Evolutionary conservation across 1,284 basidiomycete species (phyloP).

Genomic region (Xanthoconium separans): DNA sequence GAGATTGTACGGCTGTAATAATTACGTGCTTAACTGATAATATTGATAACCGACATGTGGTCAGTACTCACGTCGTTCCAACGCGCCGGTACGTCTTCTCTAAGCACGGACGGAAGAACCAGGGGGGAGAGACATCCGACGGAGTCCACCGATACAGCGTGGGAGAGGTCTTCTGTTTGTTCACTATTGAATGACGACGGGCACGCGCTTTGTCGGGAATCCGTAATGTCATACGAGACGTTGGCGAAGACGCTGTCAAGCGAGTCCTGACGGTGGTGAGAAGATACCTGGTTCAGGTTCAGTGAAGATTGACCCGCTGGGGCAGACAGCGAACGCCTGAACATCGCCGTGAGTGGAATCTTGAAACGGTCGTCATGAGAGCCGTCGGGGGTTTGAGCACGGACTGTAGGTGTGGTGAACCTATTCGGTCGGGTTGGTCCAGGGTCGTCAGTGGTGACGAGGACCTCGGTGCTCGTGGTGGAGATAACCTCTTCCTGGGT

Average conservation of each 20-base stretch:
- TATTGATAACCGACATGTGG: slow-evolving; percentile 12
- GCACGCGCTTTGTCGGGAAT: slow-evolving; percentile 16
- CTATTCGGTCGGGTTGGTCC: slow-evolving; percentile 4
- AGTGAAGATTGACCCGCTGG: slow-evolving; percentile 38
- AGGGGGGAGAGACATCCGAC: slow-evolving; percentile 30
- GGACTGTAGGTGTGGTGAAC: slow-evolving; percentile 18
- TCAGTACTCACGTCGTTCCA: slow-evolving; percentile 34
- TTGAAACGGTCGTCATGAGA: slow-evolving; percentile 37
- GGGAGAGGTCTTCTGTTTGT: slow-evolving; percentile 21
- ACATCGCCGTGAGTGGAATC: slow-evolving; percentile 57
- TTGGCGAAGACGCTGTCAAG: slow-evolving; percentile 32
- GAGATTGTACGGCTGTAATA: slow-evolving; percentile 34
- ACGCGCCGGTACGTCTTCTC: slow-evolving; percentile 32
- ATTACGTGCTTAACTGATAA: slow-evolving; percentile 20
- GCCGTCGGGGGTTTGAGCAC: slow-evolving; percentile 33
- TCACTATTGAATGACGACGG: slow-evolving; percentile 15
- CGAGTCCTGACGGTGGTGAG: slow-evolving; percentile 22
- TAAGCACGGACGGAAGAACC: slow-evolving; percentile 31
- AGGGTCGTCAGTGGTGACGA: not conserved
- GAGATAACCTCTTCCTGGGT: slow-evolving; percentile 8
- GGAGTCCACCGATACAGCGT: slow-evolving; percentile 22
- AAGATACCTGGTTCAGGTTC: slow-evolving; percentile 6
- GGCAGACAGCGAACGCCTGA: slow-evolving; percentile 56
- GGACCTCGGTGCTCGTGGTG: not conserved
- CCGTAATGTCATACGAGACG: slow-evolving; percentile 32